These are phyloP conservation scores for Leptographium flavum DNA, from an alignment of 2,329 filamentous ascomycete genomes.

Conservation along the genomic window DNA sequence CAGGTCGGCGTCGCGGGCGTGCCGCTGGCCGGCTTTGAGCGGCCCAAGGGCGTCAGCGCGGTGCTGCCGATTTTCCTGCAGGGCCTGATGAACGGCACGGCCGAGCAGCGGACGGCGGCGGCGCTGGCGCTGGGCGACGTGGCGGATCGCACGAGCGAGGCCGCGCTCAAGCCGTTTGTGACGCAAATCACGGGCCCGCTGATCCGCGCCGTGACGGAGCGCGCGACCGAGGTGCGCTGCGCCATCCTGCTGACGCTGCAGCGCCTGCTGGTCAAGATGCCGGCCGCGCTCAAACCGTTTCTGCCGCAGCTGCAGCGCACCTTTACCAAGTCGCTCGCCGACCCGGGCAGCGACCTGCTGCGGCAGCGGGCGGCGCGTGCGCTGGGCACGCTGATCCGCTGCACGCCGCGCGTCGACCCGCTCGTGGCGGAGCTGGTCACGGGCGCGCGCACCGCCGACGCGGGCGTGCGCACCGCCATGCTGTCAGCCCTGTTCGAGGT, in stretches of 20 bases:
- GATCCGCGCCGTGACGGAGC: conserved; percentile 93
- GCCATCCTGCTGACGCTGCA: conserved; percentile 90
- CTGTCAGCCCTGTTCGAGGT: conserved; percentile 93
- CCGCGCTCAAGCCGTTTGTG: conserved; percentile 83
- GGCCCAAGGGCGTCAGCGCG: conserved; percentile 95
- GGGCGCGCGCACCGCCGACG: conserved; percentile 81
- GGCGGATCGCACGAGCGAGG: conserved; percentile 78
- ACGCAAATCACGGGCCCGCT: conserved; percentile 95
- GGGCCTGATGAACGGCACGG: conserved; percentile 89
- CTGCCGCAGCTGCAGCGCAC: conserved; percentile 91
- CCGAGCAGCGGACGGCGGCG: conserved; percentile 82
- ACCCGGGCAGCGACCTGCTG: conserved; percentile 78
- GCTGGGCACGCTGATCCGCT: conserved; percentile 84
- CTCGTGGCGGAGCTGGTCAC: conserved; percentile 84
- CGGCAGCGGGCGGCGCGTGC: conserved; percentile 84
- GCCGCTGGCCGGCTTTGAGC: conserved; percentile 72
- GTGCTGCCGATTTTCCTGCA: conserved; percentile 95
- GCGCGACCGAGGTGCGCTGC: conserved; percentile 89
- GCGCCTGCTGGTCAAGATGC: conserved; percentile 93
- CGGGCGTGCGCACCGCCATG: conserved; percentile 88
- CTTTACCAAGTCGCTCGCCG: conserved; percentile 89
- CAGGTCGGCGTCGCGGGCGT: conserved; percentile 79
- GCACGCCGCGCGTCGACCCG: conserved; percentile 90
- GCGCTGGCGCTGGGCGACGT: conserved; percentile 92
- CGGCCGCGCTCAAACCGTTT: conserved; percentile 88